phyloP scores from a whole-genome alignment of 495 filamentous ascomycete genomes.

The Lepidopterella palustris region DNA sequence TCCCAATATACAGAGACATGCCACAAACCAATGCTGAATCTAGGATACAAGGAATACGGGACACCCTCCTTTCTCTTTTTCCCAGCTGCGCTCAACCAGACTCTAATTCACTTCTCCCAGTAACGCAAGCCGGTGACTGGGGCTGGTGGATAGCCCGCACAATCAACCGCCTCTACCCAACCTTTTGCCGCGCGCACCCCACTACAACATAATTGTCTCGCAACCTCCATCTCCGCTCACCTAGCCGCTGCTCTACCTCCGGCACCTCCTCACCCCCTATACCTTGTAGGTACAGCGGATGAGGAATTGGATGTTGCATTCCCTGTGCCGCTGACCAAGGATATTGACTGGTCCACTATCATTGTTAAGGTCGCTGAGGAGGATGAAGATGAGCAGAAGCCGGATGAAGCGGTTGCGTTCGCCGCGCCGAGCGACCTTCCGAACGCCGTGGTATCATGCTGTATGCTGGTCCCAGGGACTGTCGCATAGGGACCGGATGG shows the following conservation, averaged over 20 bases:
- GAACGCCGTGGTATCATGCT: no score
- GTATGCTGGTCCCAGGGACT: no score
- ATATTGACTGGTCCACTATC: no score
- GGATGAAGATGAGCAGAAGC: no score
- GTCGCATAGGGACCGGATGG: no score
- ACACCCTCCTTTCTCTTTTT: background rate
- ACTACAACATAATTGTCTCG: constrained; percentile 54
- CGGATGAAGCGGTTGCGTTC: no score
- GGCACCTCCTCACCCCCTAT: constrained; percentile 40
- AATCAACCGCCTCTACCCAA: constrained; percentile 52
- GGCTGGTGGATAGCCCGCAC: constrained; percentile 55
- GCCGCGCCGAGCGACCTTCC: no score
- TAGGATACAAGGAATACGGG: constrained; percentile 61
- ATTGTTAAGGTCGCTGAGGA: no score
- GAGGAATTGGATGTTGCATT: no score
- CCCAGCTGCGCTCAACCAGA: background rate
- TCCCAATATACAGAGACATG: constrained; percentile 54
- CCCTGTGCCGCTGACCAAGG: no score
- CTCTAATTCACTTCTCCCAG: background rate
- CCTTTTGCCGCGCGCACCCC: constrained; percentile 52
- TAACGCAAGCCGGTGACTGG: constrained; percentile 64
- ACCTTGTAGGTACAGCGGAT: no score
- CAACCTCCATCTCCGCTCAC: constrained; percentile 32
- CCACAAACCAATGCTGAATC: constrained; percentile 58
- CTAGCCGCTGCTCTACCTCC: constrained; percentile 41